Evolutionary conservation across 2,329 filamentous ascomycete species (phyloP).

Genomic region (Microsporum audouinii): DNA sequence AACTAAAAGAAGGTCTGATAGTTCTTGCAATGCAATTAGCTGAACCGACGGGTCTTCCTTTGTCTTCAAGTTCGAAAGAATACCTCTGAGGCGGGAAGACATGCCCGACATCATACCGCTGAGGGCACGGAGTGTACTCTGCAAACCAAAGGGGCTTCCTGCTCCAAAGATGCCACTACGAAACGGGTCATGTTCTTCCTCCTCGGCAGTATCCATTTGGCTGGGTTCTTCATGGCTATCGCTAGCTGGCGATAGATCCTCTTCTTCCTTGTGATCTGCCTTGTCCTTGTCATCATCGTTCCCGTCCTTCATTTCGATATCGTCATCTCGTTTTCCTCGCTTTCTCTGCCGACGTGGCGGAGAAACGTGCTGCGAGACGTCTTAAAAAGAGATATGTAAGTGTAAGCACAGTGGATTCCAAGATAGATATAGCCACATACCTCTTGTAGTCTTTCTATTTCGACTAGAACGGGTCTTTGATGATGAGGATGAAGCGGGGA

Average conservation of each 20-base stretch:
- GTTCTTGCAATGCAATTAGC: slow-evolving; percentile 79
- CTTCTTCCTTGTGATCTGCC: slow-evolving; percentile 35
- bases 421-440: slow-evolving; percentile 23
- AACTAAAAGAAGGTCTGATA: slow-evolving; percentile 85
- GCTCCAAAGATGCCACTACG: slow-evolving; percentile 51
- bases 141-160: slow-evolving; percentile 55
- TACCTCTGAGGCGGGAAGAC: slow-evolving; percentile 65
- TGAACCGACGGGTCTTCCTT: slow-evolving; percentile 81
- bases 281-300: slow-evolving; percentile 42
- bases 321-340: slow-evolving; percentile 46
- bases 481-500: slow-evolving; percentile 47
- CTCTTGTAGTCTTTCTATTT: slow-evolving; percentile 53
- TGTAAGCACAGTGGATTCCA: not conserved
- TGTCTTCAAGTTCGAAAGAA: slow-evolving; percentile 62
- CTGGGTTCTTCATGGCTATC: slow-evolving; percentile 54
- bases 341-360: slow-evolving; percentile 42
- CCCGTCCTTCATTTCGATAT: slow-evolving; percentile 60
- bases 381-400: not conserved
- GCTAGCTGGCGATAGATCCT: slow-evolving; percentile 48
- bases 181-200: slow-evolving; percentile 52
- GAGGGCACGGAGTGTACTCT: slow-evolving; percentile 71
- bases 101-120: slow-evolving; percentile 87
- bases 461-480: slow-evolving; percentile 63
- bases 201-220: slow-evolving; percentile 56
- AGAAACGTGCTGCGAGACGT: slow-evolving; percentile 20